Evolutionary conservation across 2,329 filamentous ascomycete genomes (phyloP), one percentile per base, ranked within the genome.

Genomic region (Fusarium phyllophilum): DNA sequence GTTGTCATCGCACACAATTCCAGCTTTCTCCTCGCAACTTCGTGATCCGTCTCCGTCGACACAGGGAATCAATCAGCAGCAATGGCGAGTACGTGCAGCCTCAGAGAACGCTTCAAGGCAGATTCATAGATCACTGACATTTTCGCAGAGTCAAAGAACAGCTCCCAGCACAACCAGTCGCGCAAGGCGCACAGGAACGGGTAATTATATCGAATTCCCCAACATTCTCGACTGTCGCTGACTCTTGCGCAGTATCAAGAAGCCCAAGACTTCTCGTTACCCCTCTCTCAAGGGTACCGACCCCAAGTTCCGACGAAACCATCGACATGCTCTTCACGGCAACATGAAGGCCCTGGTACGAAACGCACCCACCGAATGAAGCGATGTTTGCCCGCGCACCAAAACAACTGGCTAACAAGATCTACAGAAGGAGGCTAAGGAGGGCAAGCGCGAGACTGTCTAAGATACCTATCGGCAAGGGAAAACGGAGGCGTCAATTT

Each of bases 251-350:
- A 98, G 96, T 89, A 99, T 99, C 92, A 98, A 98, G 93, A 98
- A 98, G 93, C 96, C 96, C 79, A 98, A 97, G 92, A 98, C 96
- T 84, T 92, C 95, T 88, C 92, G 96, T 90, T 99, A 99, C 90
- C 96, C 96, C 79, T 98, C 96, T 81, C 93, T 99, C 83, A 98
- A 98, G 86, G 96, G 96, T 83, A 96, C 94, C 86, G 96, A 99
- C 89, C 95, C 96, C 85, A 99, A 99, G 92, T 99, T 99, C 91
- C 93, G 96, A 87, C 93, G 96, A 89, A 99, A 99, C 91, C 96
- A 99, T 90, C 94, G 95, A 90, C 96, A 99, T 91, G 96, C 96
- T 87, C 95, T 98, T 78, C 96, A 98, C 90, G 96, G 96, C 86
- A 99, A 95, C 85, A 95, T 94, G 90, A 97, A 94, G 90, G 96